A percentile compares a stretch with the other conserved stretches of the same genome.
These are phyloP conservation scores for Heliocybe sulcata DNA, from an alignment of 1,284 basidiomycete species.

Conservation along the genomic window DNA sequence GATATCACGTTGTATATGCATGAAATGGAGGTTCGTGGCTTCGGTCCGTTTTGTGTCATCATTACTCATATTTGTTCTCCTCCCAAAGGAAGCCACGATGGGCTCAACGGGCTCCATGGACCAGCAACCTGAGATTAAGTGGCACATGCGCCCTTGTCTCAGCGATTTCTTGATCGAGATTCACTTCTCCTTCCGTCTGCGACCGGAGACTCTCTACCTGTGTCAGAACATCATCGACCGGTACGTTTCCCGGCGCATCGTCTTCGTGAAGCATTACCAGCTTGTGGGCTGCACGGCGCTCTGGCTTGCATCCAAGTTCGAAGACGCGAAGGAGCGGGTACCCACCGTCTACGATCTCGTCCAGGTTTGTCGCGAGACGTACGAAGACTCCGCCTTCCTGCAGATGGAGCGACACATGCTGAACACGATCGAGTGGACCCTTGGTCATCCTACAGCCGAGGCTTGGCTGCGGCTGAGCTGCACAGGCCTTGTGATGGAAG, in stretches of 20 bases:
- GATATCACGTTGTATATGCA: conserved; percentile 94
- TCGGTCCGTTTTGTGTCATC: conserved; percentile 8
- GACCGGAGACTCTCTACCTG: conserved; percentile 97
- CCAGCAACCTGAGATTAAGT: conserved; percentile 94
- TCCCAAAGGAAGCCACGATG: conserved; percentile 69
- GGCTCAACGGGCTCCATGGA: conserved; percentile 94
- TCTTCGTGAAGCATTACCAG: conserved; percentile 99
- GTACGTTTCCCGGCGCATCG: conserved; percentile 96
- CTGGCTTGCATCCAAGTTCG: conserved; percentile 99
- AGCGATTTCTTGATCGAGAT: conserved; percentile 99
- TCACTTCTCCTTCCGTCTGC: conserved; percentile 93
- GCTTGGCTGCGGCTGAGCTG: conserved; percentile 88
- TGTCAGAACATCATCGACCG: conserved; percentile 99
- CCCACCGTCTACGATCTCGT: conserved; percentile 92
- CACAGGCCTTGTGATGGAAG: conserved; percentile 68
- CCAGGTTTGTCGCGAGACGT: conserved; percentile 91
- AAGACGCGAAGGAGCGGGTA: conserved; percentile 97
- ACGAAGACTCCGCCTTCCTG: conserved; percentile 94
- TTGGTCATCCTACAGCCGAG: conserved; percentile 98
- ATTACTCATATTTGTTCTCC: conserved; percentile 9
- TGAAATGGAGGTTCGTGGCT: conserved; percentile 88
- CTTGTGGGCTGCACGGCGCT: conserved; percentile 97
- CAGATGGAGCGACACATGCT: conserved; percentile 98
- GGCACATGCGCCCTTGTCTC: conserved; percentile 98
- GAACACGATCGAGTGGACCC: conserved; percentile 91